A percentile compares a stretch with the other conserved stretches of the same genome.
Conservation (phyloP, 2,329 filamentous ascomycete species). For the Scedosporium minutisporum region DNA sequence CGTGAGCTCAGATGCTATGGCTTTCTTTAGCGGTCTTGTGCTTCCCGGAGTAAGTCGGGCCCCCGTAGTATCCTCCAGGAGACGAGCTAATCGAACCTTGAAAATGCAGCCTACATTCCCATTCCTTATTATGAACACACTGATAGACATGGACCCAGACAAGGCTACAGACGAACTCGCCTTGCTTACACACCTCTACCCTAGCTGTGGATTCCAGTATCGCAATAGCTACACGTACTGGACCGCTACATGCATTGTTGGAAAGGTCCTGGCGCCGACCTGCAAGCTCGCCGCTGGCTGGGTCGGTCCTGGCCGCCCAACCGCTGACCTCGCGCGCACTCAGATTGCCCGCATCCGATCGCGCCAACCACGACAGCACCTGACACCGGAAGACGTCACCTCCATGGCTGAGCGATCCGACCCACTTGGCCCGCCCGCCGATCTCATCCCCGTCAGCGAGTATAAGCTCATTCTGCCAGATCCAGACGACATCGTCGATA, state of each 20-base stretch:
- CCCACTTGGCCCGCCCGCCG: constrained; percentile 54
- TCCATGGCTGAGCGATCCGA: constrained; percentile 60
- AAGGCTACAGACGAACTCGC: constrained; percentile 55
- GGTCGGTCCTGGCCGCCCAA: constrained; percentile 63
- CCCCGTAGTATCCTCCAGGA: background rate
- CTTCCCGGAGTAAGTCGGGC: constrained; percentile 51
- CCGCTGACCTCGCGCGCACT: constrained; percentile 54
- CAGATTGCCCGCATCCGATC: constrained; percentile 63
- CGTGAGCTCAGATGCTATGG: constrained; percentile 62
- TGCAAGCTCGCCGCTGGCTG: constrained; percentile 63
- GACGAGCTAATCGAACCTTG: background rate
- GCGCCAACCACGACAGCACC: constrained; percentile 43
- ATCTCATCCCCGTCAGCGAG: constrained; percentile 55
- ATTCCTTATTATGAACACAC: constrained; percentile 68
- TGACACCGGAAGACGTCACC: constrained; percentile 50
- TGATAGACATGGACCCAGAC: constrained; percentile 66
- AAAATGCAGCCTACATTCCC: constrained; percentile 47
- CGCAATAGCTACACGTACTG: constrained; percentile 67
- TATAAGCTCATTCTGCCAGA: constrained; percentile 54
- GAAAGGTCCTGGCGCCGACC: constrained; percentile 65
- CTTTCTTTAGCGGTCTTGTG: constrained; percentile 66
- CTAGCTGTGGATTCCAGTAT: constrained; percentile 67
- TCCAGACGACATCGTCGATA: constrained; percentile 48
- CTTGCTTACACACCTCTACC: constrained; percentile 57
- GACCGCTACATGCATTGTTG: constrained; percentile 62